Base-by-base conservation (phyloP, 306 rosid species). In the Nissolia schottii region DNA sequence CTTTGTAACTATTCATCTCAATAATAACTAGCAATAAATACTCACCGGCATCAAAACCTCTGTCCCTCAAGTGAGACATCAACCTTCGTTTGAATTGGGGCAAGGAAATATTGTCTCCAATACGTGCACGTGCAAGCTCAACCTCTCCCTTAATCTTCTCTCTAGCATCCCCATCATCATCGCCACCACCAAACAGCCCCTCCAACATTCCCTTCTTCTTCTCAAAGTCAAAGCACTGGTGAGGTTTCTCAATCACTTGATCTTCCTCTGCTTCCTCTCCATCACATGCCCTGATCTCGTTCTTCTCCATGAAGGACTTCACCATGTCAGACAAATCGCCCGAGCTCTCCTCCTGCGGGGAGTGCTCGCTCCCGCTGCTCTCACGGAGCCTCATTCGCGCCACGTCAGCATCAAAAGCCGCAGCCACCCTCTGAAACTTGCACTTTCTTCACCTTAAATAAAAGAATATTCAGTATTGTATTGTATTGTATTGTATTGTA, bases 361-460 rank as follows among this genome's bases (percentile, higher is more conserved):
- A 91, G 79, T 89, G 88, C 78, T 94, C 97, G 74, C 96, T 89
- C 22, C 97, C 97, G 48, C 96, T 90, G 73, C 96, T 89, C 81
- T 87, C 90, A 63, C 93, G 85, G 27, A 50, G 76, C 80, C 82
- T 75, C 73, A 79, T 66, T 43, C 84, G 70, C 1, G 90, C 79
- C 59, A 70, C 80, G 9, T 82, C 88, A 7, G 85, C 85, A 4
- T 85, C 87, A 49, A 94, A 89, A 3, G 96, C 91, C 15, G 81
- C 97, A 0, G 90, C 91, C 3, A 94, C 78, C 65, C 91, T 60
- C 64, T 77, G 81, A 74, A 91, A 91, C 82, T 15, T 31, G 12
- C 7, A 2, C 22, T 20, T 49, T 15, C n/a, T 6, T 32, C 7
- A 0, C n/a, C 10, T 18, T n/a, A 7, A 46, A 23, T 53, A 51